Evolutionary conservation across 1,284 basidiomycete genomes (phyloP).

Genomic region (Leccinum solheimii): DNA sequence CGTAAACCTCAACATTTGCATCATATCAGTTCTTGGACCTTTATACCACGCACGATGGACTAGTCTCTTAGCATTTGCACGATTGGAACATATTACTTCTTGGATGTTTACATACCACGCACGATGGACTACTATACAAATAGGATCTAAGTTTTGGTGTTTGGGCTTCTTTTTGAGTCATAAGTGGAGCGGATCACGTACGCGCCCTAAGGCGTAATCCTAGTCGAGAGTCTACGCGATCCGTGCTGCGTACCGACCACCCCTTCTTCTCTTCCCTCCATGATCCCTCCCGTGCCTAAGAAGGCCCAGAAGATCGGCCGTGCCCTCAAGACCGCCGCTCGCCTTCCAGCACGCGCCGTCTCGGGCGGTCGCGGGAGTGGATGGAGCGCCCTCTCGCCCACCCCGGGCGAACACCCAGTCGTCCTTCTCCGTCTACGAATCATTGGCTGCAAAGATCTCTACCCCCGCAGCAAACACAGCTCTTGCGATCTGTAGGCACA

Average conservation of each 20-base stretch:
- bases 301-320: conserved; percentile 50
- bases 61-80: not conserved
- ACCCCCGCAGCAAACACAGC: conserved; percentile 63
- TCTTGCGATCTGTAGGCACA: conserved; percentile 71
- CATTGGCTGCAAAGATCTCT: conserved; percentile 58
- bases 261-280: conserved; percentile 12
- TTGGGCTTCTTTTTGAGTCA: too few relatives aligned
- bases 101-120: too few relatives aligned
- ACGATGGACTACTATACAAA: too few relatives aligned
- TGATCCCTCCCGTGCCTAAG: conserved; percentile 36
- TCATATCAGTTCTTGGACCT: too few relatives aligned
- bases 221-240: not conserved
- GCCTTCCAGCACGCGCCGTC: conserved; percentile 43
- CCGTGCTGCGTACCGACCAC: conserved; percentile 12
- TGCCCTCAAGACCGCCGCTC: conserved; percentile 48
- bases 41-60: not conserved
- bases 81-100: too few relatives aligned
- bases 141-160: too few relatives aligned
- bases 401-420: conserved; percentile 62
- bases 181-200: not conserved
- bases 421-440: conserved; percentile 69
- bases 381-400: conserved; percentile 47
- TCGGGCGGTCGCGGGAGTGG: conserved; percentile 41
- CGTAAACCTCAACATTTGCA: conserved; percentile 23
- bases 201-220: not conserved